Percentiles rank a stretch among this genome's conserved stretches.
These are phyloP conservation scores for Dothideomycetes sp. DNA, from an alignment of 2,329 filamentous ascomycete species.

Conservation along the genomic window DNA sequence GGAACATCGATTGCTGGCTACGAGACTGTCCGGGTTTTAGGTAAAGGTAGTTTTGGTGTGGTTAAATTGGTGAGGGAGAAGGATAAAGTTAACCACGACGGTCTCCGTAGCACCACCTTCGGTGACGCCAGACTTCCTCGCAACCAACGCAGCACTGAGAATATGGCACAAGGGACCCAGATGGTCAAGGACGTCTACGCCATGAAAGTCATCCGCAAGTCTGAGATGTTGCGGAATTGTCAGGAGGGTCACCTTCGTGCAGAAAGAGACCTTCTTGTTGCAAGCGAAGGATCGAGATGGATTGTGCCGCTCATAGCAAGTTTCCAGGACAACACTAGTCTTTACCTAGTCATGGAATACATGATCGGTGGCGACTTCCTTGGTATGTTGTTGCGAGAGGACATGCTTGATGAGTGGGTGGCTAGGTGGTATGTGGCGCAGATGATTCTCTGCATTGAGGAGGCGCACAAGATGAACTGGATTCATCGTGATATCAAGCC, in stretches of 20 bases:
- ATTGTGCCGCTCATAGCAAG: constrained; percentile 78
- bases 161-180: not conserved
- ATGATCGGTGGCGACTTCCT: constrained; percentile 96
- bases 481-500: constrained; percentile 96
- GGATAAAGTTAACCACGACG: too few relatives aligned
- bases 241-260: constrained; percentile 89
- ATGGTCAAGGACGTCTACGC: constrained; percentile 59
- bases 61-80: constrained; percentile 70
- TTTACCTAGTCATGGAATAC: constrained; percentile 96
- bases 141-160: too few relatives aligned
- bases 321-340: constrained; percentile 73
- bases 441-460: constrained; percentile 92
- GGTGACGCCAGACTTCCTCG: too few relatives aligned
- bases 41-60: constrained; percentile 90
- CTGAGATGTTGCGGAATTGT: constrained; percentile 78
- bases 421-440: constrained; percentile 85
- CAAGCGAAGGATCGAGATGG: constrained; percentile 81
- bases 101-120: too few relatives aligned
- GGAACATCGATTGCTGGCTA: constrained; percentile 54
- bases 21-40: constrained; percentile 69
- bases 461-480: constrained; percentile 76
- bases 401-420: constrained; percentile 65
- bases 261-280: constrained; percentile 83
- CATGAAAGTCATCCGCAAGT: constrained; percentile 96
- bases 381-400: constrained; percentile 72